Conservation (phyloP, 2,329 filamentous ascomycete species). For the Colletotrichum gigasporum region DNA sequence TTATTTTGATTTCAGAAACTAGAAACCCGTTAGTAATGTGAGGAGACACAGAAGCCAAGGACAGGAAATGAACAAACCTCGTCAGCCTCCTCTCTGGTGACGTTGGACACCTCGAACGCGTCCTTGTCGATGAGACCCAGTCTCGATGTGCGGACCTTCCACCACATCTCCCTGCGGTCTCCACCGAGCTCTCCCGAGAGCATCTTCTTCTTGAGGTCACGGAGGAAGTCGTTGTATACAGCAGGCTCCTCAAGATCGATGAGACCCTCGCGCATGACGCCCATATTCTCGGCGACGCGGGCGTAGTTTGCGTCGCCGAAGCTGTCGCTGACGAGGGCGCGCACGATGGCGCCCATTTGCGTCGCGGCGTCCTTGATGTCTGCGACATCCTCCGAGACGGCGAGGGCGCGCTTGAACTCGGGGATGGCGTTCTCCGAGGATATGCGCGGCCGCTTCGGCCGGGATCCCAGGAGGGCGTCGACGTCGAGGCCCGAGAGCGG, state of each 20-base stretch:
- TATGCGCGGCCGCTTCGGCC: conserved; percentile 50
- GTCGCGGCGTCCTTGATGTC: conserved; percentile 73
- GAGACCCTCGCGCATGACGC: conserved; percentile 81
- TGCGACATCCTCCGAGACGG: conserved; percentile 65
- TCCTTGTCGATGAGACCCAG: conserved; percentile 78
- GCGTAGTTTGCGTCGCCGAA: conserved; percentile 81
- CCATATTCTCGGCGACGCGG: conserved; percentile 78
- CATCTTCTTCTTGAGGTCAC: conserved; percentile 76
- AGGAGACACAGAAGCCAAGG: not conserved
- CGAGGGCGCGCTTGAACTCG: conserved; percentile 86
- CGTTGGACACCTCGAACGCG: conserved; percentile 70
- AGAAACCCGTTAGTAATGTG: not conserved
- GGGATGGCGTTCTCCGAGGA: conserved; percentile 81
- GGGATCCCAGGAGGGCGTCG: conserved; percentile 77
- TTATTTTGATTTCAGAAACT: conserved; percentile 29
- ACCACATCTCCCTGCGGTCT: conserved; percentile 86
- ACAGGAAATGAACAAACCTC: conserved; percentile 51
- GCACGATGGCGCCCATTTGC: conserved; percentile 79
- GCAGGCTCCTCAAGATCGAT: conserved; percentile 78
- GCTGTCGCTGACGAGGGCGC: conserved; percentile 74
- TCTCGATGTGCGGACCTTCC: conserved; percentile 70
- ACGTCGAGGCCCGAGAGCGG: conserved; percentile 92
- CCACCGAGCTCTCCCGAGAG: conserved; percentile 76
- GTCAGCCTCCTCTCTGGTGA: conserved; percentile 76
- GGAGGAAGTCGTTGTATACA: conserved; percentile 80